phyloP scores from a whole-genome alignment of 495 filamentous ascomycete genomes.

The Aspergillus homomorphus region DNA sequence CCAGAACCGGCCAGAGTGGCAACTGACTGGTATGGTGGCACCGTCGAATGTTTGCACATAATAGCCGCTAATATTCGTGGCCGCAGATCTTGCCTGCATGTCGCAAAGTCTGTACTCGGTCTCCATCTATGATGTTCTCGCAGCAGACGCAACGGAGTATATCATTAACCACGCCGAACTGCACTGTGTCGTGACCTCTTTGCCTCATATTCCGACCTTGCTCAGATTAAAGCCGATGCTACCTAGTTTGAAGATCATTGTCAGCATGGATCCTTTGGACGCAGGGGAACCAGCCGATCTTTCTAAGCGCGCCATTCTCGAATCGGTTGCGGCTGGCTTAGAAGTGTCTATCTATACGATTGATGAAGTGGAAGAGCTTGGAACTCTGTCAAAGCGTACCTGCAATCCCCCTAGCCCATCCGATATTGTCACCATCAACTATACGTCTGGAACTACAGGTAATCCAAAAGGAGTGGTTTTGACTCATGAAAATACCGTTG shows the following conservation, averaged over 20 bases:
- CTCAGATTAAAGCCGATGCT: conserved; percentile 76
- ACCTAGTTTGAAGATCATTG: conserved; percentile 81
- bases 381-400: conserved; percentile 61
- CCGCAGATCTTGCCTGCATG: conserved; percentile 77
- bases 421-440: conserved; percentile 92
- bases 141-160: conserved; percentile 85
- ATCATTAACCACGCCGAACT: conserved; percentile 89
- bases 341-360: conserved; percentile 78
- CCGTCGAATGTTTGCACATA: background rate
- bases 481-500: conserved; percentile 76
- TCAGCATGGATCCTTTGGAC: conserved; percentile 84
- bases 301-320: conserved; percentile 75
- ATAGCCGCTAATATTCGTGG: background rate
- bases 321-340: conserved; percentile 64
- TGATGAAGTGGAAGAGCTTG: conserved; percentile 72
- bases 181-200: conserved; percentile 69
- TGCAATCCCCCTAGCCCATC: conserved; percentile 65
- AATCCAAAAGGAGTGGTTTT: conserved; percentile 90
- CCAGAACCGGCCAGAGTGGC: conserved; percentile 96
- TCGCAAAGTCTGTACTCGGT: conserved; percentile 87
- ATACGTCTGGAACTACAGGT: conserved; percentile 95
- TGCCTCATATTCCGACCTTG: conserved; percentile 82
- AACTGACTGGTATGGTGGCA: conserved; percentile 68
- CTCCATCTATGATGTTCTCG: conserved; percentile 94
- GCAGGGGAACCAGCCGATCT: conserved; percentile 72